Base-by-base conservation (phyloP, 768 basidiomycete species). In the Hysterangium stoloniferum region DNA sequence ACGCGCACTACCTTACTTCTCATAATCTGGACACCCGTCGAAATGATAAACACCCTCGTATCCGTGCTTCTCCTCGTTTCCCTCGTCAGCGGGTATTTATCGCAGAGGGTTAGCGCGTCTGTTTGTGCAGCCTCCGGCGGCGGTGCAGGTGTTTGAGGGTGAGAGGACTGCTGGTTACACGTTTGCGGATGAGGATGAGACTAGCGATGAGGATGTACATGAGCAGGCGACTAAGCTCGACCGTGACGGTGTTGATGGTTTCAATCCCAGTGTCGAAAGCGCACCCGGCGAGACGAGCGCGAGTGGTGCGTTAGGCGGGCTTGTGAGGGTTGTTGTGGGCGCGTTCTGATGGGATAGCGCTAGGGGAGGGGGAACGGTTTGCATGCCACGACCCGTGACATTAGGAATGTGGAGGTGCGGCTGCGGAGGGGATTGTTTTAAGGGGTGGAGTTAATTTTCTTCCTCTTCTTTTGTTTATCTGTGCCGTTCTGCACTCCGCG, bases 361-460 rank as follows among this genome's bases (percentile, higher is more conserved):
- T 17, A 64, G n/a, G 61, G 54, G 62, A 64, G n/a, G 58, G 57
- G 17, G 52, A 59, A 33, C 61, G 56, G 49, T 50, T 63, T 54
- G 57, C 61, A 15, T 63, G 64, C 4, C 65, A 67, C 45, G 71
- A n/a, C n/a, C n/a, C n/a, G n/a, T n/a, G n/a, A 73, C 57, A 59
- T 65, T 48, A 67, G 66, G 47, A 69, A n/a, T n/a, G n/a, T 68
- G 44, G 77, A 77, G 76, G 65, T 72, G 11, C 66, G 75, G 33
- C 61, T 80, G 6, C 76, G 74, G 12, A 76, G 79, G 49, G 59
- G 76, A 19, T 57, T 69, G n/a, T 69, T 69, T 9, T 64, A 75
- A 35, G 63, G 69, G 53, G 60, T 69, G 70, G 35, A 31, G 66
- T 33, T 38, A 22, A 11, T 27, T 22, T 19, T n/a, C n/a, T n/a